phyloP scores from a whole-genome alignment of 2,329 filamentous ascomycete genomes.

The Didymella exigua region DNA sequence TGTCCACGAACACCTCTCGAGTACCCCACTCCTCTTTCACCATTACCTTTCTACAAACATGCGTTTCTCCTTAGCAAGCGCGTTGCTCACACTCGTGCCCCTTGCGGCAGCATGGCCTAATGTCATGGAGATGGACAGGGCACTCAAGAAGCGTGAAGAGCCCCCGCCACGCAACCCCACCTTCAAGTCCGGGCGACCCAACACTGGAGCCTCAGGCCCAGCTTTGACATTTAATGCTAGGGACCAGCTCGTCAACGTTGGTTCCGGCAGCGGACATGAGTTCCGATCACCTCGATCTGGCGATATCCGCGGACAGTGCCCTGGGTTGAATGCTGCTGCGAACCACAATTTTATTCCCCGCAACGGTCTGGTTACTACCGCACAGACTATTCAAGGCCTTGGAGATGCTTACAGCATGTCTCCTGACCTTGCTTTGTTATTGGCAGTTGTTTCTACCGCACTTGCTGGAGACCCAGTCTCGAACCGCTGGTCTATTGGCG shows the following conservation, averaged over 20 bases:
- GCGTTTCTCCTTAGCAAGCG: conserved; percentile 1
- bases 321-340: conserved; percentile 39
- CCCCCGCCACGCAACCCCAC: conserved; percentile 14
- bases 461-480: conserved; percentile 23
- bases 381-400: conserved; percentile 21
- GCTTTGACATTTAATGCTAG: conserved; percentile 8
- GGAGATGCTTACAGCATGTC: conserved; percentile 24
- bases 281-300: conserved; percentile 7
- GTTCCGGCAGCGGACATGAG: conserved; percentile 16
- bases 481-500: conserved; percentile 23
- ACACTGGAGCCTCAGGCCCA: conserved; percentile 14
- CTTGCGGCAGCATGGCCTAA: conserved; percentile 18
- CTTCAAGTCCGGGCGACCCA: conserved; percentile 17
- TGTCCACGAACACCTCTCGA: not conserved
- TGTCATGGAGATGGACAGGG: conserved; percentile 22
- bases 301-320: conserved; percentile 37
- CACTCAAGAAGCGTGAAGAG: conserved; percentile 18
- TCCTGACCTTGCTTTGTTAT: conserved; percentile 18
- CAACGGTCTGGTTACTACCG: conserved; percentile 29
- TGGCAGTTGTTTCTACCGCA: conserved; percentile 21
- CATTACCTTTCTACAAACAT: not conserved
- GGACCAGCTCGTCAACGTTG: conserved; percentile 19
- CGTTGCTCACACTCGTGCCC: conserved; percentile 12
- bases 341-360: conserved; percentile 43
- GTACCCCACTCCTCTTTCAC: not conserved